Percentiles rank a stretch among this genome's conserved stretches.
Conservation (phyloP, 768 basidiomycete species). For the Hortiboletus flavorubellus region DNA sequence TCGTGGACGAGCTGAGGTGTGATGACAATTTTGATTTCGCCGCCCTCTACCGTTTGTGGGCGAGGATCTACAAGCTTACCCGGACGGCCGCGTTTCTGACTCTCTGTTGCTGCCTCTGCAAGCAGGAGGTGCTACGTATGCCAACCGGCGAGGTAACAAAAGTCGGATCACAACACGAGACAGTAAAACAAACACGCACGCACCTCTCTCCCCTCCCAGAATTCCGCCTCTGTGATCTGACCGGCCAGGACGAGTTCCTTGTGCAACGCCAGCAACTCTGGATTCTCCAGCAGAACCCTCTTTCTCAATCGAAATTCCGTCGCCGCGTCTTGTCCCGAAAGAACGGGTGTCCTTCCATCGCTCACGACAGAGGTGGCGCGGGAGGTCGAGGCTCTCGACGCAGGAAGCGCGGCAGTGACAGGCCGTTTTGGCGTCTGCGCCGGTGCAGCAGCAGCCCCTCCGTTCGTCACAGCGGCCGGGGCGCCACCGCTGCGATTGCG, state of each 20-base stretch:
- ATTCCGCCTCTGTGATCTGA: constrained; percentile 88
- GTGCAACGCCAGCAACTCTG: constrained; percentile 78
- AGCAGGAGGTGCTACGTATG: constrained; percentile 34
- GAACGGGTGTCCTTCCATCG: constrained; percentile 49
- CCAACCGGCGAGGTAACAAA: too few species aligned
- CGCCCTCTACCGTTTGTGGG: constrained; percentile 77
- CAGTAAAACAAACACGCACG: constrained; percentile 10
- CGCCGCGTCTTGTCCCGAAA: constrained; percentile 56
- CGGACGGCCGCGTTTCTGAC: constrained; percentile 75
- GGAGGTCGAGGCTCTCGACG: constrained; percentile 50
- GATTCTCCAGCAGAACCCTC: constrained; percentile 72
- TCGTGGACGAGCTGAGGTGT: constrained; percentile 92
- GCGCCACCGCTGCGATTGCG: constrained; percentile 52
- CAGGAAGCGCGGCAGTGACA: constrained; percentile 19
- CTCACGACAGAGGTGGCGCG: constrained; percentile 63
- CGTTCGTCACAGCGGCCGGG: constrained; percentile 1
- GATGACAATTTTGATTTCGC: constrained; percentile 85
- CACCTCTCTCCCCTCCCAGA: constrained; percentile 97
- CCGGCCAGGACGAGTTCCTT: constrained; percentile 82
- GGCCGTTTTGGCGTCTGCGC: too few species aligned
- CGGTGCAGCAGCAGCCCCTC: too few species aligned
- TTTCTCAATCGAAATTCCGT: constrained; percentile 74
- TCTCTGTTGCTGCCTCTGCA: constrained; percentile 70
- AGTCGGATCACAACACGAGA: background rate
- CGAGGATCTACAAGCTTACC: constrained; percentile 87